Percentiles rank a stretch among this genome's conserved stretches.
Conservation (phyloP, 164 flowering plant genomes). For the Piper longum region DNA sequence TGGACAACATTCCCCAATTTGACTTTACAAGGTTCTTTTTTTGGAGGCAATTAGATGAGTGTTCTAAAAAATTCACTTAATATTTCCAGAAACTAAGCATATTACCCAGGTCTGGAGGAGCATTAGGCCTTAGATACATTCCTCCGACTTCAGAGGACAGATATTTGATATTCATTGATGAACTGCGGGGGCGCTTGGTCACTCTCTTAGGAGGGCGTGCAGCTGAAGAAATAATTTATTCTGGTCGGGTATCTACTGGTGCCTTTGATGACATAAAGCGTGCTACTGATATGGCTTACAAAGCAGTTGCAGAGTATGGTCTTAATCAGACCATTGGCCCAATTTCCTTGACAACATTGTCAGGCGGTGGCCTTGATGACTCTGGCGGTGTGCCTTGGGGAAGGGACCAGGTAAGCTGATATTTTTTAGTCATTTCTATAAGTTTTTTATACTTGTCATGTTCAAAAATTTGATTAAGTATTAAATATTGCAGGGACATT, state of each 20-base stretch:
- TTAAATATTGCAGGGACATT: conserved; percentile 54
- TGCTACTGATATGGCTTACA: conserved; percentile 97
- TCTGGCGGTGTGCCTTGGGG: conserved; percentile 76
- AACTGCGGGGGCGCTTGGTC: conserved; percentile 91
- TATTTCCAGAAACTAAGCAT: conserved; percentile 77
- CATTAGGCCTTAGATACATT: conserved; percentile 83
- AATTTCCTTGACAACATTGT: conserved; percentile 65
- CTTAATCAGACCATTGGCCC: conserved; percentile 85
- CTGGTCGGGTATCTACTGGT: conserved; percentile 96
- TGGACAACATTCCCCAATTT: not conserved
- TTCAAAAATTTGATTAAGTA: conserved; percentile 7
- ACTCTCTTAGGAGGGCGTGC: conserved; percentile 99
- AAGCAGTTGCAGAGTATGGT: conserved; percentile 97
- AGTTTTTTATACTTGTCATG: not conserved
- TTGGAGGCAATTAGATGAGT: not conserved
- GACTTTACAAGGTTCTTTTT: not conserved
- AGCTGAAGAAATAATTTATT: conserved; percentile 88
- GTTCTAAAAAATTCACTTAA: not conserved
- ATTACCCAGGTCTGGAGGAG: conserved; percentile 95
- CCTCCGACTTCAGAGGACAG: conserved; percentile 92
- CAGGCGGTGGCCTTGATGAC: conserved; percentile 85
- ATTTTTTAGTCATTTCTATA: not conserved
- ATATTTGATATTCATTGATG: conserved; percentile 90
- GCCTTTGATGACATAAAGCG: conserved; percentile 94
- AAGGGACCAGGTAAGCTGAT: conserved; percentile 62